Base-by-base conservation (phyloP, 768 basidiomycete genomes). In the Multifurca ochricompacta region DNA sequence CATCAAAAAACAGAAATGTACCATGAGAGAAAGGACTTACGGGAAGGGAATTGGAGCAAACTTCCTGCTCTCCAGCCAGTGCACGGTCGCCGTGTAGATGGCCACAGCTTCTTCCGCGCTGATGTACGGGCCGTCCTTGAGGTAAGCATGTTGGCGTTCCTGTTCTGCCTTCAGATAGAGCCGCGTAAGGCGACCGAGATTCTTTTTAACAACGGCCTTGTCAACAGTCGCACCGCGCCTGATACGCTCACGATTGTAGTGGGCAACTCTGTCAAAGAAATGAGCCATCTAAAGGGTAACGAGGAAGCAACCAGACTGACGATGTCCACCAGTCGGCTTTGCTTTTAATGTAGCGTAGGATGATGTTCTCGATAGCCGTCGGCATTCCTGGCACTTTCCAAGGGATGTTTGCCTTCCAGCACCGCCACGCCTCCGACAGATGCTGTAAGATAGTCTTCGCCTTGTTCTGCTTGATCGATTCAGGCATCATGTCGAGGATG, bases 301-400 rank as follows among this genome's bases (percentile, higher is more conserved):
- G 2, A 16, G 31, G 30, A n/a, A 23, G 3, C 8, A 36, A n/a
- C 35, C 16, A 18, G 3, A 76, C 84, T 61, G 68, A 86, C 75
- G 89, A 94, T 68, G 87, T 87, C 92, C 93, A 98, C 95, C 95
- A 97, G 68, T 99, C 95, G 19, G 94, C 90, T 76, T 99, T 99
- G 72, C 86, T 89, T 78, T 99, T 99, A 79, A 98, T 94, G 72
- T 97, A 99, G 48, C 95, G 87, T 37, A 99, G 71, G 59, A 99
- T 97, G 69, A 99, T 97, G 69, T 98, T 98, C 72, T 99, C 96
- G 59, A 99, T 96, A 10, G 96, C 92, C 1, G 96, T 97, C 0
- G 93, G 93, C 96, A 98, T 98, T 35, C 96, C 96, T 9, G 94
- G 96, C 1, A 98, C 96, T 71, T 98, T 98, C 96, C 96, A 99